phyloP scores from a whole-genome alignment of 192 early-diverging fungal genomes.

The Backusella tarrabulga region DNA sequence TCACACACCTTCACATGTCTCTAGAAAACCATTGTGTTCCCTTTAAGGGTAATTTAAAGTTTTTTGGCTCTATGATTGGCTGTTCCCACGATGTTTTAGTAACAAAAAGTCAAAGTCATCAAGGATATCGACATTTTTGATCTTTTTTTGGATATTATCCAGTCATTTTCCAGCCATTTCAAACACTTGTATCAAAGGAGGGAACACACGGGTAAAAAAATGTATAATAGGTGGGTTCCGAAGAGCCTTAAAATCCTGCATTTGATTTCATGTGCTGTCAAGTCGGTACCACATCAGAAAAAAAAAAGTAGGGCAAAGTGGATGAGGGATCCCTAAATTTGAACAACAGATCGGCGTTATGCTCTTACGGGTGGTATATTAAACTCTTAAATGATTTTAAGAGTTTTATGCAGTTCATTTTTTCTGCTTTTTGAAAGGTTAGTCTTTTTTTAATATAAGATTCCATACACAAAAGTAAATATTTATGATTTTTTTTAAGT shows the following conservation, averaged over 20 bases:
- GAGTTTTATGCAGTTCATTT: background rate
- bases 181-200: background rate
- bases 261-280: conserved; percentile 1
- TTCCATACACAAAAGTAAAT: background rate
- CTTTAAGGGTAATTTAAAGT: background rate
- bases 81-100: conserved; percentile 4
- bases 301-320: background rate
- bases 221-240: background rate
- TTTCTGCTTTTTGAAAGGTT: background rate
- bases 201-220: conserved; percentile 4
- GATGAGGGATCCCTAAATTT: background rate
- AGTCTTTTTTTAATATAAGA: background rate
- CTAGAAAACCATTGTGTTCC: background rate
- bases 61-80: background rate
- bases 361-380: background rate
- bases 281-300: background rate
- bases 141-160: background rate
- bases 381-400: background rate
- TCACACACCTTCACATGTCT: conserved; percentile 3
- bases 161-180: background rate
- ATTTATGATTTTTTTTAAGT: background rate
- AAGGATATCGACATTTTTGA: background rate
- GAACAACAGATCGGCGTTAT: background rate
- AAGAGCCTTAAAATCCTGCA: background rate
- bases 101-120: background rate